Conservation (phyloP, 495 filamentous ascomycete species). For the Aspergillus cristatus region DNA sequence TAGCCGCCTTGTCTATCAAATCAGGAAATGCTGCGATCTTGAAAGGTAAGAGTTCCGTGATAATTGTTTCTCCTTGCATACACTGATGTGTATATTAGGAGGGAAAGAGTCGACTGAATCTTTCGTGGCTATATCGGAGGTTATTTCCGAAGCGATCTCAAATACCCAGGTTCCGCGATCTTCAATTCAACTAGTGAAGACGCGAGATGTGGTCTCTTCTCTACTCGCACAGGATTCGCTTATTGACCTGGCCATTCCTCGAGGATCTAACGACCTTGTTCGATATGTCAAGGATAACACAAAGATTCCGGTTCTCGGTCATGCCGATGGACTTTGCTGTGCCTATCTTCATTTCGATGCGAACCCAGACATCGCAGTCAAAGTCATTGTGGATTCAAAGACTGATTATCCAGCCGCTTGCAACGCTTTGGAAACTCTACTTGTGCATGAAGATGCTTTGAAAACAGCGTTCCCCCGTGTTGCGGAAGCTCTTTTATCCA, state of each 20-base stretch:
- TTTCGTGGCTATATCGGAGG: conserved; percentile 77
- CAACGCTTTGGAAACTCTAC: conserved; percentile 82
- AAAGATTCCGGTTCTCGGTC: conserved; percentile 90
- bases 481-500: conserved; percentile 58
- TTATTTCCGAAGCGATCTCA: conserved; percentile 72
- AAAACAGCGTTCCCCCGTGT: conserved; percentile 58
- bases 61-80: neutral
- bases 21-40: conserved; percentile 96
- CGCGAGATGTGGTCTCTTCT: conserved; percentile 77
- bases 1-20: conserved; percentile 93
- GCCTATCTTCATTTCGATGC: conserved; percentile 82
- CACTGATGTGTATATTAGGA: conserved; percentile 33
- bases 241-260: conserved; percentile 92
- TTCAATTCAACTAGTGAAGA: conserved; percentile 87
- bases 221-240: conserved; percentile 73
- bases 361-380: conserved; percentile 58
- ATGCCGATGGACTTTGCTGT: conserved; percentile 89
- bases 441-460: conserved; percentile 70
- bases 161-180: conserved; percentile 70
- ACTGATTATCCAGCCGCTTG: conserved; percentile 93
- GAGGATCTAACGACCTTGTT: conserved; percentile 90
- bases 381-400: conserved; percentile 85
- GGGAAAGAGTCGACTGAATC: conserved; percentile 94
- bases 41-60: conserved; percentile 51
- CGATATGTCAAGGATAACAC: conserved; percentile 81